Conservation (phyloP, 177 flowering plant genomes). For the Vitis hybrid region DNA sequence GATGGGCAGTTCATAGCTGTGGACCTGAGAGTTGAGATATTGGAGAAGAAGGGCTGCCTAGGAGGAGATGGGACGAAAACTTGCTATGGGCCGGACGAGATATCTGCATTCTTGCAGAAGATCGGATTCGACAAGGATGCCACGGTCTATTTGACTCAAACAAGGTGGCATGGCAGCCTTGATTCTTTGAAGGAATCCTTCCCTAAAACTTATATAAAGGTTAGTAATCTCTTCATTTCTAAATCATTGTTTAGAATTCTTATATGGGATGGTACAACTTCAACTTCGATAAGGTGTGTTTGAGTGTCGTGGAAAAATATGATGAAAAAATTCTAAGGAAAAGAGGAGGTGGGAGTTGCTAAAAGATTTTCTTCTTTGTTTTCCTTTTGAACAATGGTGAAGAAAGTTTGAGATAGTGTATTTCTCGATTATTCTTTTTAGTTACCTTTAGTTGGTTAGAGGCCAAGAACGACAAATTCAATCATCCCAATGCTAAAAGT, state of each 20-base stretch:
- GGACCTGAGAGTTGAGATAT: slow-evolving; percentile 75
- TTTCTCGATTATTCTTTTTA: too few relatives aligned
- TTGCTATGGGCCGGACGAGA: slow-evolving; percentile 67
- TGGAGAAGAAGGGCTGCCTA: slow-evolving; percentile 78
- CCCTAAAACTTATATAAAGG: slow-evolving; percentile 88
- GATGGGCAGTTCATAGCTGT: slow-evolving; percentile 80
- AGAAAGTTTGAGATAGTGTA: too few relatives aligned
- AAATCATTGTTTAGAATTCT: not conserved
- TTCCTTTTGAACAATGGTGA: too few relatives aligned
- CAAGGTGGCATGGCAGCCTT: slow-evolving; percentile 74
- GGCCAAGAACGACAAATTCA: too few relatives aligned
- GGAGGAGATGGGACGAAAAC: slow-evolving; percentile 42
- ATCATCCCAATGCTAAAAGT: too few relatives aligned
- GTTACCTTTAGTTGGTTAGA: too few relatives aligned
- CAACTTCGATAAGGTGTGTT: not conserved
- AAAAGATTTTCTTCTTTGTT: too few relatives aligned
- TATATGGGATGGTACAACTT: not conserved
- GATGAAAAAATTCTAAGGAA: too few relatives aligned
- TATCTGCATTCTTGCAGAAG: slow-evolving; percentile 65
- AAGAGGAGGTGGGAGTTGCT: too few relatives aligned
- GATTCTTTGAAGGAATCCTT: slow-evolving; percentile 65
- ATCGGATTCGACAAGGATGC: slow-evolving; percentile 68
- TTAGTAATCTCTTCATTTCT: slow-evolving; percentile 12
- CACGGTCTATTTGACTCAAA: slow-evolving; percentile 72
- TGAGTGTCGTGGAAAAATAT: not conserved